phyloP scores from a whole-genome alignment of 306 rosid genomes.

The Castanea sativa region DNA sequence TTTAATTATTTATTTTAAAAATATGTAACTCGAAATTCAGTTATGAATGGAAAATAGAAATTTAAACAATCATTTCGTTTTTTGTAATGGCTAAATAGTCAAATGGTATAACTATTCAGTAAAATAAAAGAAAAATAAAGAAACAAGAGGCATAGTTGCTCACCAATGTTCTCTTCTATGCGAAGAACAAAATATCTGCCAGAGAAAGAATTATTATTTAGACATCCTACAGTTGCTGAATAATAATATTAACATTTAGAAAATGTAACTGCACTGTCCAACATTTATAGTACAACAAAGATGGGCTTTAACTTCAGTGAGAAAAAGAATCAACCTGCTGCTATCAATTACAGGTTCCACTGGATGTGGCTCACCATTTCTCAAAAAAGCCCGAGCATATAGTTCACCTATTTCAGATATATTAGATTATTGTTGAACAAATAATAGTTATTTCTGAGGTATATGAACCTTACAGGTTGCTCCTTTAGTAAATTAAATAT shows the following conservation, averaged over 20 bases:
- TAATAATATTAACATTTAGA: constrained; percentile 18
- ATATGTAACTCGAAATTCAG: neutral
- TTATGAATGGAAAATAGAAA: neutral
- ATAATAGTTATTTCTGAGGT: neutral
- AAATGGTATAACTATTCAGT: neutral
- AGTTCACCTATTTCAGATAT: constrained; percentile 68
- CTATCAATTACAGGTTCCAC: constrained; percentile 98
- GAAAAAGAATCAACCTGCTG: constrained; percentile 73
- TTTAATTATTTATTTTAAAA: too few species aligned
- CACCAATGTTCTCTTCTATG: constrained; percentile 93
- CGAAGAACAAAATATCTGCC: constrained; percentile 98
- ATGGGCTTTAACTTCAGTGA: neutral
- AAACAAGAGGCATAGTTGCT: constrained; percentile 32
- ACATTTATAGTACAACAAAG: neutral
- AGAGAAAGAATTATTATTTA: constrained; percentile 11
- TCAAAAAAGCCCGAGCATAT: constrained; percentile 95
- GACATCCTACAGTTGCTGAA: constrained; percentile 17
- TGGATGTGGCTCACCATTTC: constrained; percentile 93
- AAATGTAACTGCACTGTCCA: neutral
- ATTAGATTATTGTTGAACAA: constrained; percentile 5
- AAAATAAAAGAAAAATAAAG: neutral
- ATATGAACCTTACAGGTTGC: neutral
- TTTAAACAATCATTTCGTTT: neutral
- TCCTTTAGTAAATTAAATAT: constrained; percentile 20
- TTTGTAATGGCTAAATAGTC: neutral